Conservation (phyloP, 1,139 yeast species). For the Ashbya aceris region DNA sequence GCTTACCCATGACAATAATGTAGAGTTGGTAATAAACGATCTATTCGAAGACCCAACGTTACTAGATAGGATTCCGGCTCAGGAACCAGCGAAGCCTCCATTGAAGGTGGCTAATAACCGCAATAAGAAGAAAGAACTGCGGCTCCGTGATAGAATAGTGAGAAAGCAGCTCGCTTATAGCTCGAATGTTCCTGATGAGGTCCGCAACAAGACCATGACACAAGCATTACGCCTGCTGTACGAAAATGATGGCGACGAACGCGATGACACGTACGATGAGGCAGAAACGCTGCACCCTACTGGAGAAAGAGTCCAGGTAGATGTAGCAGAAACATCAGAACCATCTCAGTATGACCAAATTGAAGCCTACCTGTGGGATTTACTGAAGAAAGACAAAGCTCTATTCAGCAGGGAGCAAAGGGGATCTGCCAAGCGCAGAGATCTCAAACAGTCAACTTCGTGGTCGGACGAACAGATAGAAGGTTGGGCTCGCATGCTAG, state of each 20-base stretch:
- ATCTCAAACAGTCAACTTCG: conserved; percentile 41
- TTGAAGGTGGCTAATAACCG: conserved; percentile 3
- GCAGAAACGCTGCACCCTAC: conserved; percentile 40
- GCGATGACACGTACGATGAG: conserved; percentile 75
- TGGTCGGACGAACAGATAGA: conserved; percentile 91
- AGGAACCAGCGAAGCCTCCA: neutral
- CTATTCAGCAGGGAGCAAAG: conserved; percentile 45
- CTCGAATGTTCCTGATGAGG: conserved; percentile 35
- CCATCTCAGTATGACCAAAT: conserved; percentile 26
- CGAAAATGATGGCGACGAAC: conserved; percentile 55
- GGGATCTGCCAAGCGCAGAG: conserved; percentile 42
- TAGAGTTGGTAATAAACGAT: conserved; percentile 50
- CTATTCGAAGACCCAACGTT: conserved; percentile 44
- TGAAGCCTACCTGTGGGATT: conserved; percentile 50
- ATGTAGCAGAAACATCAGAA: conserved; percentile 17
- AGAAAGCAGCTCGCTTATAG: conserved; percentile 9
- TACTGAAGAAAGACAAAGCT: conserved; percentile 44
- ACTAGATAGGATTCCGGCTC: conserved; percentile 15
- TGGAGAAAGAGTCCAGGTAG: conserved; percentile 20
- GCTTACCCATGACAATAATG: conserved; percentile 39
- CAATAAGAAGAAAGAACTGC: conserved; percentile 7
- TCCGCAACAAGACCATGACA: conserved; percentile 48
- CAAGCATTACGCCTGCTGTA: conserved; percentile 59
- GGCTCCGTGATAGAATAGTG: conserved; percentile 4
- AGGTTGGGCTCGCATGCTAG: conserved; percentile 81